phyloP scores from a whole-genome alignment of 148 eudicot species.

The Diospyros kaki region DNA sequence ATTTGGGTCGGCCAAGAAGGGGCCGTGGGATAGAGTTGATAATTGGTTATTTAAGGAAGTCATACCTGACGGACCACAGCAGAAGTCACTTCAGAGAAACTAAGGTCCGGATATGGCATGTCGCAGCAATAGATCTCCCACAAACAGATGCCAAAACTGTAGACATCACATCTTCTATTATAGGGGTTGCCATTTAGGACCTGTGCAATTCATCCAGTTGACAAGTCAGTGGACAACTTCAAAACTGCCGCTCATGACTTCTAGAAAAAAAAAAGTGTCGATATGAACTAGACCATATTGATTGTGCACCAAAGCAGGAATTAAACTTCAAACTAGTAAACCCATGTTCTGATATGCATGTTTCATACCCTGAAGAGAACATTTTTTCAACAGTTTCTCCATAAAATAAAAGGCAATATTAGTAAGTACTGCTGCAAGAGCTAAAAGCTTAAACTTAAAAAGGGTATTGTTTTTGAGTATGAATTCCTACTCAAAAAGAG shows the following conservation, averaged over 20 bases:
- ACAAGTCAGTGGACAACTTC: constrained; percentile 4
- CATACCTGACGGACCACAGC: constrained; percentile 96
- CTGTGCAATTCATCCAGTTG: constrained; percentile 35
- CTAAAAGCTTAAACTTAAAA: neutral
- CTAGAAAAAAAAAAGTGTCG: neutral
- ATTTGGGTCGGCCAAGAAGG: neutral
- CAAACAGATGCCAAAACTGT: constrained; percentile 93
- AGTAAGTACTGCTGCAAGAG: neutral
- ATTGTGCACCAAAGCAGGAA: neutral
- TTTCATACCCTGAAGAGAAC: neutral
- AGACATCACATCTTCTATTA: constrained; percentile 92
- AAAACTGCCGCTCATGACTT: neutral
- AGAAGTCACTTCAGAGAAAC: constrained; percentile 94
- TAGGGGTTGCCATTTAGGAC: constrained; percentile 92
- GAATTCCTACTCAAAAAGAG: neutral
- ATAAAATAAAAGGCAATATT: neutral
- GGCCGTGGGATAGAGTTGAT: neutral
- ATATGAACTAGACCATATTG: neutral
- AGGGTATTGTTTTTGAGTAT: neutral
- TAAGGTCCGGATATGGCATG: constrained; percentile 99
- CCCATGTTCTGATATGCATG: neutral
- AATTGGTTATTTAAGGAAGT: neutral
- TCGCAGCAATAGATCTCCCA: constrained; percentile 98
- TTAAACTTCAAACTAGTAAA: neutral
- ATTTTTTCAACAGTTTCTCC: neutral